Evolutionary conservation across 2,329 filamentous ascomycete species (phyloP).

Genomic region (Epichloe coenophiala): DNA sequence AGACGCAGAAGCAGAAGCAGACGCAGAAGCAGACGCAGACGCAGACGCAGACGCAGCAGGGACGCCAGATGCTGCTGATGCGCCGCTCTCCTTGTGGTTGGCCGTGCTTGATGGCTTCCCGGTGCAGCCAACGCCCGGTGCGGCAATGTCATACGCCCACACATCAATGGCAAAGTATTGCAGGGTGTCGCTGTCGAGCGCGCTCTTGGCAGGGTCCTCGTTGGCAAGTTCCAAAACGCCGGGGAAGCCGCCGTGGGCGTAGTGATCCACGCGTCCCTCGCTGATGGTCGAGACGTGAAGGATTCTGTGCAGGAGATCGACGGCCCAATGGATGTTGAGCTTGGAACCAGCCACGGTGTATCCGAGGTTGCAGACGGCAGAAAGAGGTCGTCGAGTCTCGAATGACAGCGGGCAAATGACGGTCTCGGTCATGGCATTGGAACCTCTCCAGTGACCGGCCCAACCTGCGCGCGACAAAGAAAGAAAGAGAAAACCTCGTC

Average conservation of each 20-base stretch:
- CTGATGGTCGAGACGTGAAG: constrained; percentile 49
- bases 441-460: no score
- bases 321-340: constrained; percentile 50
- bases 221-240: constrained; percentile 39
- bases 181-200: constrained; percentile 46
- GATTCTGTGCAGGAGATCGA: constrained; percentile 53
- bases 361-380: constrained; percentile 46
- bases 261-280: constrained; percentile 30
- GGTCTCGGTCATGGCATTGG: no score
- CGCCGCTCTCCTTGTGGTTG: no score
- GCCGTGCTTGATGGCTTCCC: no score
- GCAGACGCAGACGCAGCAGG: no score
- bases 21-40: no score
- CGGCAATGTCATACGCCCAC: constrained; percentile 50
- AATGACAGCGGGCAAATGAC: no score
- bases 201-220: constrained; percentile 30
- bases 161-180: constrained; percentile 58
- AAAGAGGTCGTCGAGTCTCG: constrained; percentile 38
- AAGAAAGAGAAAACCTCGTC: no score
- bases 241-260: constrained; percentile 33
- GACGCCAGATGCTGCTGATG: no score
- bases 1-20: no score
- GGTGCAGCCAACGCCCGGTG: no score
- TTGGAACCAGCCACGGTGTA: constrained; percentile 44
- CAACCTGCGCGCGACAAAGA: no score